Percentiles rank a stretch among this genome's conserved stretches.
Conservation (phyloP, 2,329 filamentous ascomycete genomes). For the Hymenoscyphus occultus region DNA sequence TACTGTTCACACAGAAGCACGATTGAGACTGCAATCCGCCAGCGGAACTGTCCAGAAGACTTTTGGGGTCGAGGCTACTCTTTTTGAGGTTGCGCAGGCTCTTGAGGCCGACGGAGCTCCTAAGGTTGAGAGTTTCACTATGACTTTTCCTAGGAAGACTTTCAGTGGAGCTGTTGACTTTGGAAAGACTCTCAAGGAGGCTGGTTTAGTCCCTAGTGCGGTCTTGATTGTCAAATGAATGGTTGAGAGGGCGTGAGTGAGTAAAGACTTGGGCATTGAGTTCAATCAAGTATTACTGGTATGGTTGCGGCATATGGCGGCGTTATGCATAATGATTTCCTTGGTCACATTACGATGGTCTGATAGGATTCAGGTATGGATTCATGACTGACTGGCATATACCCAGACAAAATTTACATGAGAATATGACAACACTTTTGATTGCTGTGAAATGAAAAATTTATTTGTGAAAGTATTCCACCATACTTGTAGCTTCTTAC, state of each 20-base stretch:
- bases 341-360: background rate
- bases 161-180: constrained; percentile 71
- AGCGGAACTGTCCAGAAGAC: constrained; percentile 81
- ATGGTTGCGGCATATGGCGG: background rate
- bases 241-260: background rate
- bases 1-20: constrained; percentile 59
- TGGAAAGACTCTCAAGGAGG: constrained; percentile 87
- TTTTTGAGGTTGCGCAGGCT: constrained; percentile 85
- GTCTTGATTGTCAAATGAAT: constrained; percentile 69
- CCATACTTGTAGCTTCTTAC: background rate
- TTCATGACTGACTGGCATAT: background rate
- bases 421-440: background rate
- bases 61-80: constrained; percentile 80
- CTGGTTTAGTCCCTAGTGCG: constrained; percentile 86
- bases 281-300: background rate
- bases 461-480: background rate
- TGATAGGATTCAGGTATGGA: background rate
- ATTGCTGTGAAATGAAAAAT: background rate
- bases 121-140: constrained; percentile 72
- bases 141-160: constrained; percentile 83
- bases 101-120: constrained; percentile 71
- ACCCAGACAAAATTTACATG: background rate
- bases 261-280: background rate
- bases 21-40: constrained; percentile 75
- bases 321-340: background rate